Evolutionary conservation across 2,329 filamentous ascomycete genomes (phyloP).

Genomic region (Phyllosticta capitalensis): DNA sequence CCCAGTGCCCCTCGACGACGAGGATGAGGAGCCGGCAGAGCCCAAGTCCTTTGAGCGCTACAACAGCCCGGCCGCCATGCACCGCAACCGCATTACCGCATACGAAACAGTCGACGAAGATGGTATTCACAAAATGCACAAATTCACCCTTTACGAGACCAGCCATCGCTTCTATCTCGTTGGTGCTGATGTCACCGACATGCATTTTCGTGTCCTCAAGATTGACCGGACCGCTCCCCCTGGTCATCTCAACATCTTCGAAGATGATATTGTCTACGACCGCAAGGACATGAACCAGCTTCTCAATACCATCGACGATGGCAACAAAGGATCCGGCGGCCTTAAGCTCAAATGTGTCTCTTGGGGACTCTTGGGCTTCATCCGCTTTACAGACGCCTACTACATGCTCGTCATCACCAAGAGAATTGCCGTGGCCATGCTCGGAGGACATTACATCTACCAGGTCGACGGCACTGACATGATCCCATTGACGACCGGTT

Average conservation of each 20-base stretch:
- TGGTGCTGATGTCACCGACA: constrained; percentile 82
- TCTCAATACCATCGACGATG: constrained; percentile 89
- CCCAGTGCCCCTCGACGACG: constrained; percentile 27
- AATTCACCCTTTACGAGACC: constrained; percentile 96
- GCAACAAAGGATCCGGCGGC: constrained; percentile 82
- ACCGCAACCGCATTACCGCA: constrained; percentile 28
- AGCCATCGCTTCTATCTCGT: constrained; percentile 89
- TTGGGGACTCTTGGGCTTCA: constrained; percentile 92
- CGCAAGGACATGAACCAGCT: constrained; percentile 87
- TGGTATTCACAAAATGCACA: constrained; percentile 61
- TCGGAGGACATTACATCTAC: constrained; percentile 93
- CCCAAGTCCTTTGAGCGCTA: constrained; percentile 30
- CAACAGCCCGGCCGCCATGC: constrained; percentile 29
- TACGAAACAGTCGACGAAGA: constrained; percentile 35
- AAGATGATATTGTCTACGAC: constrained; percentile 92
- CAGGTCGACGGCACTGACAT: constrained; percentile 91
- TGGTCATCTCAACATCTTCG: constrained; percentile 71
- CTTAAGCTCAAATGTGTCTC: constrained; percentile 82
- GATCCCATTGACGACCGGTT: constrained; percentile 69
- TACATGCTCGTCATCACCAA: constrained; percentile 98
- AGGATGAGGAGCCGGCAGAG: constrained; percentile 32
- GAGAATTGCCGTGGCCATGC: constrained; percentile 88
- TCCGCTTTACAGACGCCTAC: constrained; percentile 88
- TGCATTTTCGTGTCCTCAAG: constrained; percentile 82
- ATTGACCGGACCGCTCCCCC: constrained; percentile 81